phyloP scores from a whole-genome alignment of 257 asterid species.

The Anisodus tanguticus region DNA sequence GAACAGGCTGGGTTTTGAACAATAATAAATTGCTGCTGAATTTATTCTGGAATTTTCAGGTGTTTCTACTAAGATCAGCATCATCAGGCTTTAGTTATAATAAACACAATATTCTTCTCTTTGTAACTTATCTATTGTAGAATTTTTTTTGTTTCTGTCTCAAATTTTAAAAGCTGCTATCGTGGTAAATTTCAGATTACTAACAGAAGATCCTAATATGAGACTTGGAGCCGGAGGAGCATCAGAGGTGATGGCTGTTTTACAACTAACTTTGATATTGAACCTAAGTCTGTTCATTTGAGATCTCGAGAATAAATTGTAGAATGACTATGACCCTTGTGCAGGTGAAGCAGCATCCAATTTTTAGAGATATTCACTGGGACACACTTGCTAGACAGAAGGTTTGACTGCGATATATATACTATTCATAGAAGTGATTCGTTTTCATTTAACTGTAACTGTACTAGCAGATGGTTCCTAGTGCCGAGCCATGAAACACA shows the following conservation, averaged over 20 bases:
- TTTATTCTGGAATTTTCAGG: slow-evolving; percentile 17
- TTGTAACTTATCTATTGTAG: slow-evolving; percentile 14
- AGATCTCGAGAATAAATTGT: slow-evolving; percentile 19
- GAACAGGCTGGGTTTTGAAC: slow-evolving; percentile 9
- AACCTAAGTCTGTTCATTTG: neutral
- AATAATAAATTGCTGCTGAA: neutral
- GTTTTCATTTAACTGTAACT: neutral
- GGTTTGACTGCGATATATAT: slow-evolving; percentile 46
- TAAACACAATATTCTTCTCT: neutral
- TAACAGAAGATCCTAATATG: slow-evolving; percentile 95
- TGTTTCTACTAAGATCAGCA: neutral
- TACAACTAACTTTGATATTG: neutral
- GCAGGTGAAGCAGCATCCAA: slow-evolving; percentile 96
- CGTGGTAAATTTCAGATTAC: slow-evolving; percentile 54
- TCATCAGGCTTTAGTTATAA: neutral
- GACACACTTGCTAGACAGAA: slow-evolving; percentile 97
- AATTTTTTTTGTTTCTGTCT: neutral
- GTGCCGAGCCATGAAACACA: neutral
- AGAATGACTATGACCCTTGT: slow-evolving; percentile 24
- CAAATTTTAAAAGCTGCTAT: slow-evolving; percentile 13
- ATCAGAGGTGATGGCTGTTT: slow-evolving; percentile 62
- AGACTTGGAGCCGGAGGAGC: slow-evolving; percentile 98
- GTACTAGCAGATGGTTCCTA: neutral
- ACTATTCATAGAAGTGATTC: slow-evolving; percentile 17
- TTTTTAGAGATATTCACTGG: slow-evolving; percentile 94